Conservation (phyloP, 768 basidiomycete genomes). For the Suillus ampliporus region DNA sequence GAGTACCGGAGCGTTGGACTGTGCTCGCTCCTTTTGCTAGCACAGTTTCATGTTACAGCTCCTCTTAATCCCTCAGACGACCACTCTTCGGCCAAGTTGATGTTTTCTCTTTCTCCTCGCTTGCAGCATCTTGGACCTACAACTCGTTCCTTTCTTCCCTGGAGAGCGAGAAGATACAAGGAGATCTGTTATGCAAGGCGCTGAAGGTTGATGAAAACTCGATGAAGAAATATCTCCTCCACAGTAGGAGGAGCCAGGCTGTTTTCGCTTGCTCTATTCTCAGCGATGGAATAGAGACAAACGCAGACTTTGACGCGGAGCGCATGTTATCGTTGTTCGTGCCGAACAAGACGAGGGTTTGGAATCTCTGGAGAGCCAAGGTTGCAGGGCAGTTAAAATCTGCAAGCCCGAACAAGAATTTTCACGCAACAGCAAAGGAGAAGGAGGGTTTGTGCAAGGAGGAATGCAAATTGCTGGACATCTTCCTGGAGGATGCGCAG, state of each 20-base stretch:
- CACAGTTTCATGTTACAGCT: slow-evolving; percentile 42
- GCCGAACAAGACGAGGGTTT: slow-evolving; percentile 30
- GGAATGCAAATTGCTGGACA: slow-evolving; percentile 13
- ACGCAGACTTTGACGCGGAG: slow-evolving; percentile 8
- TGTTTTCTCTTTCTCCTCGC: slow-evolving; percentile 39
- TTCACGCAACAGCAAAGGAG: slow-evolving; percentile 19
- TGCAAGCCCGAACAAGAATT: background rate
- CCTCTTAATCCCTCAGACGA: slow-evolving; percentile 40
- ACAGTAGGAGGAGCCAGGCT: slow-evolving; percentile 26
- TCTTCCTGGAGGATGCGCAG: slow-evolving; percentile 24
- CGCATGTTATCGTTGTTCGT: slow-evolving; percentile 28
- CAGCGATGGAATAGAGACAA: slow-evolving; percentile 26
- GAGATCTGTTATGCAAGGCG: slow-evolving; percentile 21
- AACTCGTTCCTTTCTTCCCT: slow-evolving; percentile 43
- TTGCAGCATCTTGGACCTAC: slow-evolving; percentile 41
- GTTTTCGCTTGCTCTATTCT: slow-evolving; percentile 33
- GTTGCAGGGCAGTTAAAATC: slow-evolving; percentile 25
- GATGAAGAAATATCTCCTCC: slow-evolving; percentile 28
- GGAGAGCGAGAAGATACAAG: slow-evolving; percentile 40
- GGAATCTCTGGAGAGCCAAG: slow-evolving; percentile 30
- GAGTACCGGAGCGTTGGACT: slow-evolving; percentile 30
- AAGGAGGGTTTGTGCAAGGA: slow-evolving; percentile 10
- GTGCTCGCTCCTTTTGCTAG: slow-evolving; percentile 36
- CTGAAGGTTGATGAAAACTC: slow-evolving; percentile 14
- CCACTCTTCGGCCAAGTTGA: slow-evolving; percentile 41